phyloP scores from a whole-genome alignment of 331 rosid species.

The Quercus tomentella region DNA sequence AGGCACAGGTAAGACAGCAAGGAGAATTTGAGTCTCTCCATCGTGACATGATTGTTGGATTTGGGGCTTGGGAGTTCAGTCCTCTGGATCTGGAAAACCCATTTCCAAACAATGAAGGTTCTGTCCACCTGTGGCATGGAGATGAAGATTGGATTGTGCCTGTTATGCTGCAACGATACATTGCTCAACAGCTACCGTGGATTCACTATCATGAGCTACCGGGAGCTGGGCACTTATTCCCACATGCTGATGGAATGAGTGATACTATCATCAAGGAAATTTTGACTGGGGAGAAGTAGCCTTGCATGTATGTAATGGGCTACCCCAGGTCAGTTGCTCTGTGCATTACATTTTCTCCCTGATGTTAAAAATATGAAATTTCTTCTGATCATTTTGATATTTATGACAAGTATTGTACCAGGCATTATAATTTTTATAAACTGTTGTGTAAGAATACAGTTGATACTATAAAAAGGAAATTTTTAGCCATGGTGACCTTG shows the following conservation, averaged over 20 bases:
- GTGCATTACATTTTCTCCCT: conserved; percentile 10
- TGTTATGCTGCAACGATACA: conserved; percentile 48
- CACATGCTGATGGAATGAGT: conserved; percentile 36
- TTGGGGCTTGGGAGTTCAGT: conserved; percentile 75
- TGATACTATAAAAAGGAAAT: too few species aligned
- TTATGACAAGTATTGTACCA: conserved; percentile 11
- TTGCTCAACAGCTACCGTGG: conserved; percentile 71
- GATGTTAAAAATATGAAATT: conserved; percentile 7
- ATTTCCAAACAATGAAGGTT: conserved; percentile 63
- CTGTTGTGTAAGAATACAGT: not conserved
- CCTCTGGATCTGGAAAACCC: conserved; percentile 76
- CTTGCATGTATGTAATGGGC: conserved; percentile 7
- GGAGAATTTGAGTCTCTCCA: conserved; percentile 57
- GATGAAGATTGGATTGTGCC: conserved; percentile 62
- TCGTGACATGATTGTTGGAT: conserved; percentile 61
- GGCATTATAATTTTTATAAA: not conserved
- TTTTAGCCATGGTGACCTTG: too few species aligned
- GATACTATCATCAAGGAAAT: conserved; percentile 53
- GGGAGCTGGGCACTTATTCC: conserved; percentile 59
- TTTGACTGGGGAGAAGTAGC: conserved; percentile 33
- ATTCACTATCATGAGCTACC: conserved; percentile 73
- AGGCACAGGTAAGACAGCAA: conserved; percentile 65
- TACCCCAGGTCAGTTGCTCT: conserved; percentile 13
- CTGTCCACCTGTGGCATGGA: conserved; percentile 90
- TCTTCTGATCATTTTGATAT: conserved; percentile 12